These are phyloP conservation scores for Boletales sp. DNA, from an alignment of 768 basidiomycete genomes.

Conservation along the genomic window DNA sequence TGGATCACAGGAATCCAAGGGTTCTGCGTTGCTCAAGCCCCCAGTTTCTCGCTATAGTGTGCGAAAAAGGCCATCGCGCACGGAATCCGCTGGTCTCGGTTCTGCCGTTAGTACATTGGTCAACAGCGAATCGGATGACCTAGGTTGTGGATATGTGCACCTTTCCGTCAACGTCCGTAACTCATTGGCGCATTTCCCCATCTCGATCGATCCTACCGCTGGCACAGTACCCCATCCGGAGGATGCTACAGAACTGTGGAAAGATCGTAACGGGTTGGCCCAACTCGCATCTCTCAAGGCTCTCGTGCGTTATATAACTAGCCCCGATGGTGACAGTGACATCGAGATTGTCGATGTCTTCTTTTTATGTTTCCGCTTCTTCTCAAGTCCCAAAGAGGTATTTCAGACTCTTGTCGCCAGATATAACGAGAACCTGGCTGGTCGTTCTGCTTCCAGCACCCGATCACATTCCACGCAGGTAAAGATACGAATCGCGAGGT, in stretches of 20 bases:
- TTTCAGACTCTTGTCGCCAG: conserved; percentile 44
- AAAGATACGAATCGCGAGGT: conserved; percentile 55
- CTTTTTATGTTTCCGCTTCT: conserved; percentile 71
- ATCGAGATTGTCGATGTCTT: conserved; percentile 49
- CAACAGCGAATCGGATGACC: conserved; percentile 11
- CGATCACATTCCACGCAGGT: conserved; percentile 44
- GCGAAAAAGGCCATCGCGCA: conserved; percentile 6
- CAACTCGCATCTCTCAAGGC: conserved; percentile 38
- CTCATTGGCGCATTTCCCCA: conserved; percentile 28
- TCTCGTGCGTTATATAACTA: conserved; percentile 45
- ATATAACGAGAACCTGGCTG: conserved; percentile 38
- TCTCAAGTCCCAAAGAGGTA: conserved; percentile 48
- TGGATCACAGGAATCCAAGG: conserved; percentile 8
- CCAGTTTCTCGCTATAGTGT: conserved; percentile 4
- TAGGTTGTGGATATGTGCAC: conserved; percentile 17
- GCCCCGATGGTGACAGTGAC: conserved; percentile 37
- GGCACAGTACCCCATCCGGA: conserved; percentile 30
- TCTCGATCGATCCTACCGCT: conserved; percentile 23
- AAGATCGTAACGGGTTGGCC: conserved; percentile 23
- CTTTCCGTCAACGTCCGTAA: conserved; percentile 24
- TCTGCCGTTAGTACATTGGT: conserved; percentile 19
- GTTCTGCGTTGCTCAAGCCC: conserved; percentile 17
- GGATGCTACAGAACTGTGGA: conserved; percentile 27
- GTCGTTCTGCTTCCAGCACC: conserved; percentile 30
- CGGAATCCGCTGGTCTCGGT: neutral